Base-by-base conservation (phyloP, 2,329 filamentous ascomycete genomes). In the Bimuria novae-zelandiae region DNA sequence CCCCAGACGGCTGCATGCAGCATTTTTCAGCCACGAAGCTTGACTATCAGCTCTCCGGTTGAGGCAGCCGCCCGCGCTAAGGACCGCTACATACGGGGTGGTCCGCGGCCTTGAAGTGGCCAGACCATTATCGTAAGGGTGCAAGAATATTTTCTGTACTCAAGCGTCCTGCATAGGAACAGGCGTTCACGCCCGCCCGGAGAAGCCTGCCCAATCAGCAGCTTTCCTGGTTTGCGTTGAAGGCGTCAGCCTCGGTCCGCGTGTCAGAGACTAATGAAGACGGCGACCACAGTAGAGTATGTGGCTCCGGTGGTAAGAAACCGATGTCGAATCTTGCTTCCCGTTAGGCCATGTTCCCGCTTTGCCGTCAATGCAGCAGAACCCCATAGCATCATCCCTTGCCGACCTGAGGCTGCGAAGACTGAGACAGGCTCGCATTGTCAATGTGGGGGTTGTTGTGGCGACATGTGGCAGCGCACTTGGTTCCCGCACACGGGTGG, bases 151-250 rank as follows among this genome's bases (percentile, higher is more conserved):
- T 37, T 14, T 27, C 33, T 39, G 16, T 21, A 25, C 22, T 4
- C 44, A 47, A 39, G 44, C 32, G 33, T 37, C 44, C 44, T 47
- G 33, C 44, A 46, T 16, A 29, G 43, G n/a, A 27, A 27, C 10
- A 27, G 29, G 22, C 30, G 42, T 44, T 44, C 30, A 46, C 22
- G 33, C 44, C 37, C 33, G 44, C 21, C 30, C 44, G 19, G 7
- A 4, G 7, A 21, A 19, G 4, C n/a, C 14, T 17, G 16, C 25
- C 44, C 44, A 47, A 47, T 47, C 22, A 25, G 16, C 11, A n/a
- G 21, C 32, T 14, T 21, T 14, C n/a, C 32, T 14, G 7, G 22
- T 14, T 17, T 35, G 29, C 30, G 30, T 23, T 36, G 21, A 17
- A 36, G 19, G n/a, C 2, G n/a, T 35, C 35, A 35, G 42, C 42